Percentiles rank a stretch among this genome's conserved stretches.
These are phyloP conservation scores for Colletotrichum sp. DNA, from an alignment of 2,329 filamentous ascomycete species.

Conservation along the genomic window DNA sequence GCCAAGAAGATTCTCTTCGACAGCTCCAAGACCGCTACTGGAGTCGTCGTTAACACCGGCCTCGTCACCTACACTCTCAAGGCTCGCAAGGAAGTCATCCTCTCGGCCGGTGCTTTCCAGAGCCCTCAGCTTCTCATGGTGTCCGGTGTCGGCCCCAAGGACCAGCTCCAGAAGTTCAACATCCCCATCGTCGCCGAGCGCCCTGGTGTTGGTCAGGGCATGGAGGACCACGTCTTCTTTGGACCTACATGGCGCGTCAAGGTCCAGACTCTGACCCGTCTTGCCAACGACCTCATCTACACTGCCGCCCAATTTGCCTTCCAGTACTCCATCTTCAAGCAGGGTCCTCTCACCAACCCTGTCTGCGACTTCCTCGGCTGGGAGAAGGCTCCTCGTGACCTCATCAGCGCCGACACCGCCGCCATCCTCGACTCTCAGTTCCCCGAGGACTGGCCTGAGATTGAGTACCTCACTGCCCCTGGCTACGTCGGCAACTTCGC, in stretches of 20 bases:
- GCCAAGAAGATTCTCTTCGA: slow-evolving; percentile 52
- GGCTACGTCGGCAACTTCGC: slow-evolving; percentile 23
- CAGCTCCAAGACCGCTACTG: slow-evolving; percentile 39
- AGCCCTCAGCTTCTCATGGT: slow-evolving; percentile 72
- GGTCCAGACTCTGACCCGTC: slow-evolving; percentile 19
- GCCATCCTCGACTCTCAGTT: neutral
- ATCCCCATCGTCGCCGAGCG: slow-evolving; percentile 51
- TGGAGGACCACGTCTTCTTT: slow-evolving; percentile 77
- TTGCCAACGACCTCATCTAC: slow-evolving; percentile 11
- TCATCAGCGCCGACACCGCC: slow-evolving; percentile 7
- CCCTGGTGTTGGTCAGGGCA: slow-evolving; percentile 78
- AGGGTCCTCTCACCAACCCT: slow-evolving; percentile 24
- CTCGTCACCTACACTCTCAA: slow-evolving; percentile 14
- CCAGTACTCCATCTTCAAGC: neutral
- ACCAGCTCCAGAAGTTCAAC: slow-evolving; percentile 38
- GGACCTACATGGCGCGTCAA: slow-evolving; percentile 20
- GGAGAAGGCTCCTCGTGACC: slow-evolving; percentile 22
- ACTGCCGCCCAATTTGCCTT: neutral
- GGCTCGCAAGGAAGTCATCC: slow-evolving; percentile 69
- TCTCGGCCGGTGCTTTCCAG: slow-evolving; percentile 81
- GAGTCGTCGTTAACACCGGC: slow-evolving; percentile 37
- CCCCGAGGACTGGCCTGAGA: slow-evolving; percentile 13
- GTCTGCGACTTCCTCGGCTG: slow-evolving; percentile 25
- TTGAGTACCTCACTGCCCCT: slow-evolving; percentile 14
- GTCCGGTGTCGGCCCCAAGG: slow-evolving; percentile 53